Evolutionary conservation across 768 basidiomycete species (phyloP), one percentile per base, ranked within the genome.

Genomic region (Kwoniella shandongensis): DNA sequence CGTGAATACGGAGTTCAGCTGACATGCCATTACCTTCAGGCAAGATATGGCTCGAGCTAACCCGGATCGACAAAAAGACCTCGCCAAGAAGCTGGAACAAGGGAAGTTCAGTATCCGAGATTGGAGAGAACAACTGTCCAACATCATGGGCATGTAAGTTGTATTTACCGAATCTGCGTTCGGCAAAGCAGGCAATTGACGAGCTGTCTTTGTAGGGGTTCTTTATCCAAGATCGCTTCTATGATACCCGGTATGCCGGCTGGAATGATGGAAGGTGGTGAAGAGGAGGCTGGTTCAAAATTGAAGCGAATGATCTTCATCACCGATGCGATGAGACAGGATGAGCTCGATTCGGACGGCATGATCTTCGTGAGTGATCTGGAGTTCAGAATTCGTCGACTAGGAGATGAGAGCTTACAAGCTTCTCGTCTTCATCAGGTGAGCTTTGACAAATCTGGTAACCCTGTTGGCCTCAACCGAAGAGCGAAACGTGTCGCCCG

Each of bases 241-340:
- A 97, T 98, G 91, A 99, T 99, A 59, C 96, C 96, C 2, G 96
- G 96, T 25, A 83, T 99, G 61, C 88, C 91, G 12, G 88, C 91
- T 66, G 91, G 90, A 40, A 79, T 98, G 65, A 82, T 97, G 54
- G 87, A 89, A 69, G 93, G 91, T 25, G 74, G 69, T 29, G 94
- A 97, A 70, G 93, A 97, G 76, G 94, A 99, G 66, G 91, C 89
- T 27, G 84, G 87, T 4, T 73, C 83, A 57, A 87, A 91, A 54
- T 86, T 99, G 85, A 97, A 97, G 78, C 86, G 93, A 57, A 91
- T 99, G 88, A 89, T 97, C 67, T 98, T 88, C 79, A 98, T 99
- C 70, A 96, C 91, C 11, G 96, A 99, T 76, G 91, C 89, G 70
- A 99, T 99, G 96, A 90, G 90, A 46, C 85, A 88, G 32, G 78